Evolutionary conservation across 176 grass and related monocot species (phyloP), one percentile per base, ranked within the genome.

Genomic region (Carex cristatella): DNA sequence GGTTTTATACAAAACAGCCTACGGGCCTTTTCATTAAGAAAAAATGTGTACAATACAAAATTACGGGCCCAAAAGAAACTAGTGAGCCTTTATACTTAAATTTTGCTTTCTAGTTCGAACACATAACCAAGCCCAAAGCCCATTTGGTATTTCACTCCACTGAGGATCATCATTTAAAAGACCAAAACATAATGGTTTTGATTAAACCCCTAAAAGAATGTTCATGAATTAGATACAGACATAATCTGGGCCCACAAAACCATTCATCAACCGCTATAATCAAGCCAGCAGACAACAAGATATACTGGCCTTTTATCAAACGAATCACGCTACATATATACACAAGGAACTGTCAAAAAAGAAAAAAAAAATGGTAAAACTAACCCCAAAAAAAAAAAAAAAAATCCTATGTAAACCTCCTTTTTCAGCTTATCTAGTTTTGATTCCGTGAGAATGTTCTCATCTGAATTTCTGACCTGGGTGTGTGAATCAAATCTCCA

Each of bases 391-490:
- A 8, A 30, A 13, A n/a, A 40, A n/a, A 40, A 3, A 46, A 8
- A 46, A 76, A 69, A 28, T 19, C 69, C 62, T 87, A 37, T 81
- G 58, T 71, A 90, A 72, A 33, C 55, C 33, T 6, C 31, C 18
- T 13, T 23, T 5, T 5, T 28, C 7, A 81, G 38, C 13, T 64
- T 48, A 28, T 72, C 42, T 62, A 55, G 81, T 84, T 44, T 78
- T 69, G 58, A 67, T 15, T 79, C 82, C 80, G 86, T 91, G 79
- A 80, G 55, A 90, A 71, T 67, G 44, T 80, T 90, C 79, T 86
- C 93, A 91, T 89, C 85, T 79, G 79, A 86, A 92, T 84, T 86
- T 95, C 90, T 14, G 72, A 68, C 48, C 81, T 83, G 32, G 83
- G 62, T 44, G 67, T 31, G 71, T 86, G 79, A 61, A 69, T 72